Evolutionary conservation across 2,329 filamentous ascomycete species (phyloP).

Genomic region (Cordyceps militaris): DNA sequence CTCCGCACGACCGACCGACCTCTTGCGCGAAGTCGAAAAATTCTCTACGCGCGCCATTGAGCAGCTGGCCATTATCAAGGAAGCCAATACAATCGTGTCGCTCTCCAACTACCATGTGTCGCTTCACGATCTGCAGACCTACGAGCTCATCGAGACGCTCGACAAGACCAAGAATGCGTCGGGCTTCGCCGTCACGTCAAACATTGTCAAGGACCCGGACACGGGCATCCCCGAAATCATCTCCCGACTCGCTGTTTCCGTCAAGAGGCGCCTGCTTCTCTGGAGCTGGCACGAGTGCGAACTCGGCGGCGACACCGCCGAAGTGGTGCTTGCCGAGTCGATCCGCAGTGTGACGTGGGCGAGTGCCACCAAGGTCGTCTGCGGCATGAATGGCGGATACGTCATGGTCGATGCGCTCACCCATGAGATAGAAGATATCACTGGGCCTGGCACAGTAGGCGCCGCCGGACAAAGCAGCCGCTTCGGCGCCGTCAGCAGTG

Average conservation of each 20-base stretch:
- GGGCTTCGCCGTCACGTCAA: constrained; percentile 87
- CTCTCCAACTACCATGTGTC: constrained; percentile 85
- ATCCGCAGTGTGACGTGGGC: constrained; percentile 91
- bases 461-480: constrained; percentile 58
- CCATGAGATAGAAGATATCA: constrained; percentile 68
- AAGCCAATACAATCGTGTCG: constrained; percentile 84
- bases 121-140: constrained; percentile 81
- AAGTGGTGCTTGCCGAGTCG: constrained; percentile 73
- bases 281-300: constrained; percentile 98
- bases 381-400: constrained; percentile 86
- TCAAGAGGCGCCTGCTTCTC: constrained; percentile 80
- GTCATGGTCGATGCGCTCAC: constrained; percentile 78
- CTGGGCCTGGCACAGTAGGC: constrained; percentile 65
- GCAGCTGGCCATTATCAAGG: constrained; percentile 91
- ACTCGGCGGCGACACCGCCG: constrained; percentile 62
- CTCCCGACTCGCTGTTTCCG: constrained; percentile 81
- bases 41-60: constrained; percentile 88
- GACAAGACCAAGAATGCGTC: constrained; percentile 80
- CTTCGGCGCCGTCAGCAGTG: constrained; percentile 75
- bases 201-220: constrained; percentile 82
- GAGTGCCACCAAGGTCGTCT: constrained; percentile 76
- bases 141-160: constrained; percentile 72
- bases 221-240: constrained; percentile 91
- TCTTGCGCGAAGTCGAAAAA: constrained; percentile 86
- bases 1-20: constrained; percentile 59